Evolutionary conservation across 2,329 filamentous ascomycete genomes (phyloP).

Genomic region (Colletotrichum tanaceti): DNA sequence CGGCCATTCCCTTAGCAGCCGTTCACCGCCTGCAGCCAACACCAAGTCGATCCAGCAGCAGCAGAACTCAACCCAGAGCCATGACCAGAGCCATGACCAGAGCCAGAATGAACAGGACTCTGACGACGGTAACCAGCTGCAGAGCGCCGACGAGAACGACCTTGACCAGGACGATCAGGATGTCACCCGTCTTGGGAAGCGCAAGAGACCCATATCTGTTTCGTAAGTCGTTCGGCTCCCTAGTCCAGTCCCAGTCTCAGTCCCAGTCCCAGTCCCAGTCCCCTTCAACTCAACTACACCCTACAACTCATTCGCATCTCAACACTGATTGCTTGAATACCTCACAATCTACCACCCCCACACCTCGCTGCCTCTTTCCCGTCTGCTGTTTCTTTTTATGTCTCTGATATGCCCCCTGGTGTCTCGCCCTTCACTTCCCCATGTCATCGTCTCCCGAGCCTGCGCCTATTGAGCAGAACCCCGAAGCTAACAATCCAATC

Average conservation of each 20-base stretch:
- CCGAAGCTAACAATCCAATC: conserved; percentile 52
- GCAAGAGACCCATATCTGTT: conserved; percentile 70
- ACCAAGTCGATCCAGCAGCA: conserved; percentile 27
- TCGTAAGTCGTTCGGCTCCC: conserved; percentile 59
- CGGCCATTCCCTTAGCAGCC: conserved; percentile 39
- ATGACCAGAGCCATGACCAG: conserved; percentile 21
- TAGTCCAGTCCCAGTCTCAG: conserved; percentile 15
- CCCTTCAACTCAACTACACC: conserved; percentile 26
- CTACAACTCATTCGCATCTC: conserved; percentile 36
- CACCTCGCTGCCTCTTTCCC: conserved; percentile 25
- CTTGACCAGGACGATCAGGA: conserved; percentile 59
- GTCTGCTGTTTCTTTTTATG: conserved; percentile 12
- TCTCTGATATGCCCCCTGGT: conserved; percentile 18
- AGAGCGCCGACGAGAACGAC: conserved; percentile 58
- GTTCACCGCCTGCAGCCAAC: conserved; percentile 38
- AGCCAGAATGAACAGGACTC: conserved; percentile 55
- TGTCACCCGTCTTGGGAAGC: conserved; percentile 61
- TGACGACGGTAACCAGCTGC: conserved; percentile 57
- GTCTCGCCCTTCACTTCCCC: conserved; percentile 20
- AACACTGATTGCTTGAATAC: conserved; percentile 10
- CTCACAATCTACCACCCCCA: conserved; percentile 9
- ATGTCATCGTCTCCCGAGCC: conserved; percentile 41
- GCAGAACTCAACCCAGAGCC: conserved; percentile 1
- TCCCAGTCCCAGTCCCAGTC: conserved; percentile 14
- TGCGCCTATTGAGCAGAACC: conserved; percentile 41